Conservation (phyloP, 495 filamentous ascomycete genomes). For the Talaromyces thailandensis region DNA sequence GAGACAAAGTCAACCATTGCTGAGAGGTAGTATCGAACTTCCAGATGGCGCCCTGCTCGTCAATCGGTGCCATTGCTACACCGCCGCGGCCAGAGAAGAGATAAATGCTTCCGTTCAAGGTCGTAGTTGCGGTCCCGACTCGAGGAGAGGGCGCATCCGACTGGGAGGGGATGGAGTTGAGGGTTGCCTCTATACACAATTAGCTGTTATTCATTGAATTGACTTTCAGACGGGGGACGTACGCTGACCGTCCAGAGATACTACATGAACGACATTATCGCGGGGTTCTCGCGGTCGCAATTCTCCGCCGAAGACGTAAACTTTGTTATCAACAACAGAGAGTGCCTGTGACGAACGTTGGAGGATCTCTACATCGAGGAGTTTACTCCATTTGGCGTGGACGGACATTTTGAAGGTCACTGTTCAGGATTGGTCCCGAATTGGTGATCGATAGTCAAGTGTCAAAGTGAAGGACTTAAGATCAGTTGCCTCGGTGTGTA, state of each 20-base stretch:
- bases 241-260: conserved; percentile 34
- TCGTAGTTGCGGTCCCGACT: conserved; percentile 38
- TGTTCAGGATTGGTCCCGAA: no score
- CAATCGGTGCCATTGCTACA: conserved; percentile 40
- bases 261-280: conserved; percentile 61
- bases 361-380: conserved; percentile 28
- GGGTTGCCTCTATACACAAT: not conserved
- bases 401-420: not conserved
- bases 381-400: conserved; percentile 14
- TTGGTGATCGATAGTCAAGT: no score
- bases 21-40: conserved; percentile 22
- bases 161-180: conserved; percentile 8
- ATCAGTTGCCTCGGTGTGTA: no score
- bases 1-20: not conserved
- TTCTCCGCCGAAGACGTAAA: conserved; percentile 43
- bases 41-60: conserved; percentile 44
- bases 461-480: no score
- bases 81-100: conserved; percentile 50
- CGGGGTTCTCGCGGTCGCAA: conserved; percentile 37
- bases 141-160: conserved; percentile 28
- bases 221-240: no score
- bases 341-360: conserved; percentile 63
- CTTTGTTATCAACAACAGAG: conserved; percentile 53
- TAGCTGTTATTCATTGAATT: not conserved
- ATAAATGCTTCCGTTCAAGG: conserved; percentile 37